Conservation (phyloP, 176 grass and related monocot genomes). For the Triticum monococcum region DNA sequence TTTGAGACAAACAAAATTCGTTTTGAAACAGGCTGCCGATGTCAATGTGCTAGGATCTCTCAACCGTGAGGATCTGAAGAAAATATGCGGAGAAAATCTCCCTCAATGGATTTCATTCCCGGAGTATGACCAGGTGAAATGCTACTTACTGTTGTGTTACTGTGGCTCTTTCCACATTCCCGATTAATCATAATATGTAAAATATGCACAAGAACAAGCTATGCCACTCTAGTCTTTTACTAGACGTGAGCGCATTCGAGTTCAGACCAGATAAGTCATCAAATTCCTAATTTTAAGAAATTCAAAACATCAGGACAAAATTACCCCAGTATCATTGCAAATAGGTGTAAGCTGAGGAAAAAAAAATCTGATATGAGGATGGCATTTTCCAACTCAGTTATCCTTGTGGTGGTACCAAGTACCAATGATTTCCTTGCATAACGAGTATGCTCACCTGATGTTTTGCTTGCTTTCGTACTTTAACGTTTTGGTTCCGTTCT, state of each 20-base stretch:
- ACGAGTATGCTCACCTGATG: background rate
- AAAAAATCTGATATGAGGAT: background rate
- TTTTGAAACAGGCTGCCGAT: constrained; percentile 61
- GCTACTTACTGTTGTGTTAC: background rate
- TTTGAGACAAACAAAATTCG: background rate
- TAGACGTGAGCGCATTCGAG: background rate
- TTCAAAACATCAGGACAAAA: background rate
- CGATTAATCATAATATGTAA: no score
- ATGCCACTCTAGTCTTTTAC: no score
- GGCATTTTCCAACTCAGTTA: background rate
- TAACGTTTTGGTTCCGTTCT: constrained; percentile 21
- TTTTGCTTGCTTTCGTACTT: background rate
- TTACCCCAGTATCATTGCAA: background rate
- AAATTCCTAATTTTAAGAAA: background rate
- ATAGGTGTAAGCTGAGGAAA: background rate
- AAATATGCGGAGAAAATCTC: constrained; percentile 87
- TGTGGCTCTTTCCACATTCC: background rate
- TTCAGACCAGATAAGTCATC: background rate
- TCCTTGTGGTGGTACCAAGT: no score
- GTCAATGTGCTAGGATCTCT: constrained; percentile 70
- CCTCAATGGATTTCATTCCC: constrained; percentile 96
- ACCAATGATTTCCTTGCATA: background rate
- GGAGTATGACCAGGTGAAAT: constrained; percentile 76
- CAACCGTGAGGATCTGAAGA: constrained; percentile 80
- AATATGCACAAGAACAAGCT: no score